Conservation (phyloP, 306 rosid genomes). For the Trifolium dubium region DNA sequence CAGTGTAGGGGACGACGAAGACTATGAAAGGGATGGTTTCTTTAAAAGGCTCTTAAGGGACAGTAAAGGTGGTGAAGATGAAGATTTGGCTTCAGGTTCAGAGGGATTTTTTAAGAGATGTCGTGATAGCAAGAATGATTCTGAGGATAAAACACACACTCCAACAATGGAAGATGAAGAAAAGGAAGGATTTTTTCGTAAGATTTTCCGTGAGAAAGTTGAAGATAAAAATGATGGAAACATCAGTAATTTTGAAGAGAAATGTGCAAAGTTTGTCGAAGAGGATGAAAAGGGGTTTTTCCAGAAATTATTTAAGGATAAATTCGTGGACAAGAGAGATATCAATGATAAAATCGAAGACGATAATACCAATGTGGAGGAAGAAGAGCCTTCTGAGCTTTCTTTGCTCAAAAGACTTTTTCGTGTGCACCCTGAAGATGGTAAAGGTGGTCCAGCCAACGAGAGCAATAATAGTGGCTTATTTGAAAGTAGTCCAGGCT, state of each 20-base stretch:
- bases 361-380: constrained; percentile 68
- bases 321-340: constrained; percentile 79
- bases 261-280: constrained; percentile 60
- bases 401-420: constrained; percentile 79
- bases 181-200: constrained; percentile 80
- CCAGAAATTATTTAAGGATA: constrained; percentile 73
- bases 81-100: constrained; percentile 73
- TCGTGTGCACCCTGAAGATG: constrained; percentile 92
- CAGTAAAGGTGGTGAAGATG: constrained; percentile 77
- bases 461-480: constrained; percentile 57
- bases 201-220: constrained; percentile 74
- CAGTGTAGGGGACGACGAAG: constrained; percentile 70
- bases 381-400: constrained; percentile 80
- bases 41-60: constrained; percentile 82
- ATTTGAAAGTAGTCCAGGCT: constrained; percentile 85
- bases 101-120: constrained; percentile 88
- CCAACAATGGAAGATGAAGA: constrained; percentile 69
- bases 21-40: constrained; percentile 82
- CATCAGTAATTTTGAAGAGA: constrained; percentile 58
- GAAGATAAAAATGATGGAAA: constrained; percentile 86
- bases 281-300: constrained; percentile 92
- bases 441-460: constrained; percentile 59
- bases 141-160: constrained; percentile 60
- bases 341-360: constrained; percentile 68
- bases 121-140: constrained; percentile 84